phyloP scores from a whole-genome alignment of 345 rosid species.

The Sonneratia alba region DNA sequence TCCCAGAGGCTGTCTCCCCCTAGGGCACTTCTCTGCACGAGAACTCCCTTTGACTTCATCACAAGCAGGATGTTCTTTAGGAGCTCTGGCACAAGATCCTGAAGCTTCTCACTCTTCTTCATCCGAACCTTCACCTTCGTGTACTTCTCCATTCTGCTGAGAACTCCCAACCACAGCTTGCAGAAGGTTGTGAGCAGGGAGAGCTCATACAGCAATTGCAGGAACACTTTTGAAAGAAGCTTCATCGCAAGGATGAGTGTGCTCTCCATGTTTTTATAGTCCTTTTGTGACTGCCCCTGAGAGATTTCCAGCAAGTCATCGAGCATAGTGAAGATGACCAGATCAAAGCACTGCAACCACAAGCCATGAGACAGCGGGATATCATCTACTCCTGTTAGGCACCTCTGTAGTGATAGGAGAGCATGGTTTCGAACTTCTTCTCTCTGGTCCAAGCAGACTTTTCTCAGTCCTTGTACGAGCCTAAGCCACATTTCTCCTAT shows the following conservation, averaged over 20 bases:
- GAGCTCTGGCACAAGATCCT: conserved; percentile 74
- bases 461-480: conserved; percentile 86
- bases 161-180: conserved; percentile 90
- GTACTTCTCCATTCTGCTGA: conserved; percentile 86
- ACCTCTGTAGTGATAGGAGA: conserved; percentile 69
- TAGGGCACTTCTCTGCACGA: conserved; percentile 71
- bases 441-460: conserved; percentile 98
- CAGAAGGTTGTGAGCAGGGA: conserved; percentile 74
- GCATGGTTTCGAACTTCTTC: conserved; percentile 96
- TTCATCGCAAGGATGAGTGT: conserved; percentile 66
- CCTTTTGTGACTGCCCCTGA: conserved; percentile 83
- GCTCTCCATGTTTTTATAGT: conserved; percentile 92
- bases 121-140: conserved; percentile 79
- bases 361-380: conserved; percentile 55
- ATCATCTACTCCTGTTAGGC: conserved; percentile 72
- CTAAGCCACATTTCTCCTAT: conserved; percentile 96
- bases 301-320: conserved; percentile 95
- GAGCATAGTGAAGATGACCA: conserved; percentile 79
- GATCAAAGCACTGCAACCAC: conserved; percentile 86
- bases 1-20: conserved; percentile 99
- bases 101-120: conserved; percentile 90
- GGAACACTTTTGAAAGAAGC: conserved; percentile 69
- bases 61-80: conserved; percentile 72
- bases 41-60: conserved; percentile 80
- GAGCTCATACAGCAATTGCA: conserved; percentile 62